A percentile compares a stretch with the other conserved stretches of the same genome.
Conservation (phyloP, 257 asterid genomes). For the Jasminum sambac region DNA sequence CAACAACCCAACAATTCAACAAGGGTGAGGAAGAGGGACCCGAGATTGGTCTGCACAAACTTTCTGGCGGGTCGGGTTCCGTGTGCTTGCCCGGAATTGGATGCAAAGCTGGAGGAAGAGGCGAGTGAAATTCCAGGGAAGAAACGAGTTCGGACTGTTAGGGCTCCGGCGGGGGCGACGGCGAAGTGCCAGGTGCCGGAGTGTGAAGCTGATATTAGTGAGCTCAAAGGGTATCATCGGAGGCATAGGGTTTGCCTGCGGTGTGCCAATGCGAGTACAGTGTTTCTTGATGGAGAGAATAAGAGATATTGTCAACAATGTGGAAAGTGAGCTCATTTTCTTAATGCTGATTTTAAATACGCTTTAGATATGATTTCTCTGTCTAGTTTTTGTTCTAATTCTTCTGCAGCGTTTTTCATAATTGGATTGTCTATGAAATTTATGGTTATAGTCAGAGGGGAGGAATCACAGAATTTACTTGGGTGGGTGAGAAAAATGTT, state of each 20-base stretch:
- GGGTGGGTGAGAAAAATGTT: no score
- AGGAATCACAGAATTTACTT: no score
- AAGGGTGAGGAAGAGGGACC: conserved; percentile 80
- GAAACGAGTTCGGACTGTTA: conserved; percentile 60
- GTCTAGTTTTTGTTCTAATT: no score
- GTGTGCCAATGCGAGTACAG: conserved; percentile 76
- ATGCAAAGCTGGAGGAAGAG: conserved; percentile 54
- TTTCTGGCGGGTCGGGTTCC: conserved; percentile 89
- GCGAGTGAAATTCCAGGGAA: conserved; percentile 46
- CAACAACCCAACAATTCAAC: conserved; percentile 31
- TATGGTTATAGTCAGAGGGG: no score
- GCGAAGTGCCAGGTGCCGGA: conserved; percentile 86
- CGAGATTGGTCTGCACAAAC: conserved; percentile 77
- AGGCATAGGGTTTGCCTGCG: conserved; percentile 82
- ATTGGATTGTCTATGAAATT: neutral
- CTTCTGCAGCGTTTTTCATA: neutral
- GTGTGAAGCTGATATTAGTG: conserved; percentile 84
- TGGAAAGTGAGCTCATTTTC: conserved; percentile 42
- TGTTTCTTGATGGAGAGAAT: conserved; percentile 72
- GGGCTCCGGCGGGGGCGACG: conserved; percentile 42
- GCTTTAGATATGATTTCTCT: neutral
- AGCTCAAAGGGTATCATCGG: conserved; percentile 92
- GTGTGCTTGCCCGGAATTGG: conserved; percentile 92
- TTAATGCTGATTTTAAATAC: neutral
- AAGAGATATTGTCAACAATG: conserved; percentile 92